Percentiles rank a stretch among this genome's conserved stretches.
Evolutionary conservation across 352 stramenopile species (phyloP).

Genomic region (Aphanomyces euteiches): DNA sequence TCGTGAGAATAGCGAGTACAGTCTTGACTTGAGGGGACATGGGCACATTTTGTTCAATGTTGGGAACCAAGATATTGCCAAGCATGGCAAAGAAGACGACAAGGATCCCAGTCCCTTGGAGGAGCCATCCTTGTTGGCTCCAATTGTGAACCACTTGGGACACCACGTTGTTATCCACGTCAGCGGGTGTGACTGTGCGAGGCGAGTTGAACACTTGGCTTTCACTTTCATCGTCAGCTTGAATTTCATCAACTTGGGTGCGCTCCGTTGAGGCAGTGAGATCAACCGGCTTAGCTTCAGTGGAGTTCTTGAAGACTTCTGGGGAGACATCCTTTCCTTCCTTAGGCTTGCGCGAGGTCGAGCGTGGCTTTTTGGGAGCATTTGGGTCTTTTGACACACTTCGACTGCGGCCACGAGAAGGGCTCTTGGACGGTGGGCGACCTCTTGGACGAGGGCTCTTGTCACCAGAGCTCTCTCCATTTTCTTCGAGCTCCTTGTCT

Average conservation of each 20-base stretch:
- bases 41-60: slow-evolving; percentile 26
- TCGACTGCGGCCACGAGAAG: slow-evolving; percentile 21
- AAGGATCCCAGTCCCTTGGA: slow-evolving; percentile 11
- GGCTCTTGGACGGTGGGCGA: slow-evolving; percentile 21
- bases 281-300: background rate
- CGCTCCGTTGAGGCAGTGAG: background rate
- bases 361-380: background rate
- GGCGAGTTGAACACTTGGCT: background rate
- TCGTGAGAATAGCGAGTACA: slow-evolving; percentile 49
- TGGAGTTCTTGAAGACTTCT: background rate
- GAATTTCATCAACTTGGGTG: background rate
- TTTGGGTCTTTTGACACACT: slow-evolving; percentile 1
- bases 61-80: background rate
- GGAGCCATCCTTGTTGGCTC: slow-evolving; percentile 10
- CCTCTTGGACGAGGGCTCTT: background rate
- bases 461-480: background rate
- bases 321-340: background rate
- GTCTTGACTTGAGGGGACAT: slow-evolving; percentile 32
- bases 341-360: slow-evolving; percentile 8
- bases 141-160: background rate
- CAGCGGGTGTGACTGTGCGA: background rate
- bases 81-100: slow-evolving; percentile 28
- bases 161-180: slow-evolving; percentile 3
- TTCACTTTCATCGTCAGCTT: slow-evolving; percentile 4
- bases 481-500: background rate